Base-by-base conservation (phyloP, 2,329 filamentous ascomycete genomes). In the Chalaropsis ovoidea region DNA sequence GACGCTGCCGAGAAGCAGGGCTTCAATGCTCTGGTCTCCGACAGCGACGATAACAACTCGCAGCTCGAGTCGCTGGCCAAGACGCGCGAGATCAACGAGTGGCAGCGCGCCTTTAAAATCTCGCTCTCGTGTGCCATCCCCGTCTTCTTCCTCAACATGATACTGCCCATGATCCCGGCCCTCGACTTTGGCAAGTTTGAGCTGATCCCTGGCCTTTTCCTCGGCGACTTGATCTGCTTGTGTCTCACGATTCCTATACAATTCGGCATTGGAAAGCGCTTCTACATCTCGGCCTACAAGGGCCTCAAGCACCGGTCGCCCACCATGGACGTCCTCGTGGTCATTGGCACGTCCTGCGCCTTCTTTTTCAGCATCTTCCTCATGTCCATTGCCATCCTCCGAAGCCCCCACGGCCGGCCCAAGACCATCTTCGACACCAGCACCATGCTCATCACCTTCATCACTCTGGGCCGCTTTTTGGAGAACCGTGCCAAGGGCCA, bases 371-470 rank as follows among this genome's bases (percentile, higher is more conserved):
- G 93, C 74, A 77, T 91, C 70, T 84, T 89, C 61, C 84, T 90
- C 17, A 96, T 99, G 90, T 65, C 87, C 3, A 85, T 97, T 17
- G 95, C 91, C 0, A 74, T 97, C 22, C 70, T 89, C 15, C 79
- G 83, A n/a, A 78, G 84, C 24, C 89, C 90, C 6, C 90, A 97
- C 73, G 83, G 81, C 1, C 84, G 89, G 61, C 94, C 94, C 0
- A 86, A 85, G 69, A 96, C 91, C 1, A 88, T 96, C 17, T 99
- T 99, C 71, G 94, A 99, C 73, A 99, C 94, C 0, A 96, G 92
- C 76, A 96, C 91, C 24, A 99, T 97, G 94, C 81, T 99, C 63
- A 92, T 99, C 74, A 96, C 91, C 0, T 97, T 99, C 73, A 90
- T 96, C 74, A 91, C 88, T 0, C 77, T 99, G 2, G 90, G 94